Conservation (phyloP, 768 basidiomycete species). For the Pisolithus microcarpus region DNA sequence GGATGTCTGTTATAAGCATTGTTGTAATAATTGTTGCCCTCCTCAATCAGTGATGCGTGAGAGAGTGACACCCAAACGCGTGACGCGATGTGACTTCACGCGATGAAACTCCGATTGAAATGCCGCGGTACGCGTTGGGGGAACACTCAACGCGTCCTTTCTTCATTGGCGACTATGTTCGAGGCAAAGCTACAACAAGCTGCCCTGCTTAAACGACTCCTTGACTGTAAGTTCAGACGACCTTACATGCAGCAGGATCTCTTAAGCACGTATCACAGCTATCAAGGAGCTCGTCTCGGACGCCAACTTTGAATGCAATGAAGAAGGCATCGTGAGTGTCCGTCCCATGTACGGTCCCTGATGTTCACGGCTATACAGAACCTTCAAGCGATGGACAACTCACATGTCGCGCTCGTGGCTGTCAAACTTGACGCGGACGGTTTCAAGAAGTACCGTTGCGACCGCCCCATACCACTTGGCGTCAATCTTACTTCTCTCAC, state of each 20-base stretch:
- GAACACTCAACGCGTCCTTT: constrained; percentile 4
- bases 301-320: constrained; percentile 95
- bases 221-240: constrained; percentile 65
- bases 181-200: constrained; percentile 91
- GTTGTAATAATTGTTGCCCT: neutral
- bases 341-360: neutral
- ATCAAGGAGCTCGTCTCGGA: constrained; percentile 97
- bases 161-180: constrained; percentile 47
- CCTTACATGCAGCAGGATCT: neutral
- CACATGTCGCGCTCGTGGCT: constrained; percentile 94
- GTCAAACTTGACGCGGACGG: constrained; percentile 73
- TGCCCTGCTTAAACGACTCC: constrained; percentile 81
- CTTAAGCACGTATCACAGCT: constrained; percentile 39
- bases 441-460: constrained; percentile 87
- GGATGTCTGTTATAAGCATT: too few relatives aligned
- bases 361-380: constrained; percentile 33
- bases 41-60: neutral
- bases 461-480: constrained; percentile 88
- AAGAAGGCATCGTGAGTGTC: constrained; percentile 76
- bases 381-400: constrained; percentile 99
- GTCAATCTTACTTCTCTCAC: constrained; percentile 82
- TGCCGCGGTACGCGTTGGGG: constrained; percentile 14
- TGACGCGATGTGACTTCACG: constrained; percentile 26
- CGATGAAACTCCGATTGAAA: constrained; percentile 30
- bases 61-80: constrained; percentile 16